Evolutionary conservation across 2,329 filamentous ascomycete genomes (phyloP), one percentile per base, ranked within the genome.

Genomic region (Trichothecium roseum): DNA sequence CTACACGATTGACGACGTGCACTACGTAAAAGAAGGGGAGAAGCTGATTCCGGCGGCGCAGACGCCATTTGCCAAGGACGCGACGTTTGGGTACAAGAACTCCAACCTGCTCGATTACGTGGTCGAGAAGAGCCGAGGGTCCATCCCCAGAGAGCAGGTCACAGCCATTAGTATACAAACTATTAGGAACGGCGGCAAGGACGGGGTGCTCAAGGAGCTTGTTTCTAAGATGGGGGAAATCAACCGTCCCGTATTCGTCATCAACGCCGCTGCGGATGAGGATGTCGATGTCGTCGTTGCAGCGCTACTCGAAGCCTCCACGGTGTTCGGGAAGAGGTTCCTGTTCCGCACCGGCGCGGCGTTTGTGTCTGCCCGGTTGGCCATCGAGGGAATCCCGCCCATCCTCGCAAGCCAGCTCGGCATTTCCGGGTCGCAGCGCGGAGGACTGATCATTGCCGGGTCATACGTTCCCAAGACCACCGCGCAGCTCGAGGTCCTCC

Each of bases 391-490:
- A 0, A 73, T 73, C 14, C 49, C 64, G 0, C 70, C 71, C 0
- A 60, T 75, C 9, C 62, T 67, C 1, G 60, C 66, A 0, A 41
- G 47, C 1, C 56, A 70, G 17, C 51, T 75, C 0, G 42, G 56
- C 0, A 49, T 67, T 0, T 52, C 52, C 0, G 50, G n/a, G 4
- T 37, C 38, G 10, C 6, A 14, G 6, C 54, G 55, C 0, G 72
- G 72, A 0, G 71, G 70, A 0, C 46, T 77, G 1, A 62, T 75
- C 14, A 62, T 77, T 13, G 71, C 69, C 0, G 71, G 73, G 0
- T 72, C 67, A 0, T 75, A 77, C 30, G 70, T 76, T 0, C 69
- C 70, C 3, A 76, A 75, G 42, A 77, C 72, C 1, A 76, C 72
- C 0, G 62, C 66, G 0, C 72, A 76, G 37, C 49, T 75, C 1